Evolutionary conservation across 768 basidiomycete genomes (phyloP).

Genomic region (Phlegmacium glaucopus): DNA sequence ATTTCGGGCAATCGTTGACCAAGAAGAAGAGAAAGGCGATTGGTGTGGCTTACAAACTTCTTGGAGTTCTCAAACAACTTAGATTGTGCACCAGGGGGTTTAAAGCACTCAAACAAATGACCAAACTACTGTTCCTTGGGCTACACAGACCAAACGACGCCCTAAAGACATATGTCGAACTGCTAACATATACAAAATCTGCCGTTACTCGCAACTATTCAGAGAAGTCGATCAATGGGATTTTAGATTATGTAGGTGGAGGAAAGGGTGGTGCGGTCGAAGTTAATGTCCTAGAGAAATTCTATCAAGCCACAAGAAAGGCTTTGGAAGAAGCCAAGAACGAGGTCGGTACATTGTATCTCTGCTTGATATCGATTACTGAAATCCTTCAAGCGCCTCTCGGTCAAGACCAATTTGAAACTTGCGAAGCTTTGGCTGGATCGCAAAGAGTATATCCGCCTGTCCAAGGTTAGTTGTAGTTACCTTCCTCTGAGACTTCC

Average conservation of each 20-base stretch:
- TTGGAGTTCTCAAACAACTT: neutral
- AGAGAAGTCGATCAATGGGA: slow-evolving; percentile 98
- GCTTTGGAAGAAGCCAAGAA: slow-evolving; percentile 94
- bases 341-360: slow-evolving; percentile 54
- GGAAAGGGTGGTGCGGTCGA: slow-evolving; percentile 75
- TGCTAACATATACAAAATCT: slow-evolving; percentile 93
- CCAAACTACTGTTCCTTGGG: slow-evolving; percentile 84
- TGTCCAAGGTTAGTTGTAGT: slow-evolving; percentile 61
- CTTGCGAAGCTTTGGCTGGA: slow-evolving; percentile 97
- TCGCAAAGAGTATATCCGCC: slow-evolving; percentile 81
- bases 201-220: slow-evolving; percentile 95
- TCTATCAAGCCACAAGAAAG: slow-evolving; percentile 91
- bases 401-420: slow-evolving; percentile 95
- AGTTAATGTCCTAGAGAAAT: slow-evolving; percentile 87
- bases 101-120: slow-evolving; percentile 97
- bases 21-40: slow-evolving; percentile 91
- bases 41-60: slow-evolving; percentile 52
- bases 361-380: neutral
- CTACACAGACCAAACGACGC: slow-evolving; percentile 83
- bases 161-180: slow-evolving; percentile 76
- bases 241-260: slow-evolving; percentile 96
- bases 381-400: slow-evolving; percentile 61
- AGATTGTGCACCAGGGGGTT: slow-evolving; percentile 70
- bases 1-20: slow-evolving; percentile 83
- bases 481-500: neutral